Evolutionary conservation across 768 basidiomycete species (phyloP).

Genomic region (Tricholomella constricta): DNA sequence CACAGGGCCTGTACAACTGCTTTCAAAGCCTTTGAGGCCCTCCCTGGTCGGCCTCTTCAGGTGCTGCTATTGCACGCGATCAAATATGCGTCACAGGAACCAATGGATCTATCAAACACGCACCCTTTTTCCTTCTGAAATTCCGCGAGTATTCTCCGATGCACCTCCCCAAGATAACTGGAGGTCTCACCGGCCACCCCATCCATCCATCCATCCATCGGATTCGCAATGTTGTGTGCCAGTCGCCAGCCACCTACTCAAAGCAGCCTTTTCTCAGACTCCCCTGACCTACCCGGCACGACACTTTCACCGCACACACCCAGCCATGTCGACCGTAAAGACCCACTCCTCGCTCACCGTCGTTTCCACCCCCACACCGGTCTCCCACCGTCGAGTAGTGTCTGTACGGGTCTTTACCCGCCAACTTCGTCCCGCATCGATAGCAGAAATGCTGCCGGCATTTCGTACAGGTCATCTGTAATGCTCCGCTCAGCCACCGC

Average conservation of each 20-base stretch:
- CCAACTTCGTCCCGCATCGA: slow-evolving; percentile 63
- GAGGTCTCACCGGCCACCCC: not conserved
- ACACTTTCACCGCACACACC: slow-evolving; percentile 13
- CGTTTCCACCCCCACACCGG: slow-evolving; percentile 48
- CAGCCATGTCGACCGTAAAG: slow-evolving; percentile 34
- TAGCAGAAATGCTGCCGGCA: slow-evolving; percentile 84
- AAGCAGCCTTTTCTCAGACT: slow-evolving; percentile 2
- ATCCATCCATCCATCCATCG: too few species aligned
- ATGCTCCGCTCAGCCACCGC: slow-evolving; percentile 8
- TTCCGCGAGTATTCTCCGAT: not conserved
- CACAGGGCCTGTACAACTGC: not conserved
- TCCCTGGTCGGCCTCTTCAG: too few species aligned
- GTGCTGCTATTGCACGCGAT: not conserved
- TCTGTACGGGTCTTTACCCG: slow-evolving; percentile 54
- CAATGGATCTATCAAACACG: slow-evolving; percentile 12
- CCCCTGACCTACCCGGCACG: not conserved
- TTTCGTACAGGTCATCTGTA: slow-evolving; percentile 76
- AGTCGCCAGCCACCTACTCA: too few species aligned
- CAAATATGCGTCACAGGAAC: slow-evolving; percentile 40
- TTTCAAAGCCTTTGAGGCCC: not conserved
- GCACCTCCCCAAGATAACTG: not conserved
- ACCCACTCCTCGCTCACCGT: slow-evolving; percentile 41
- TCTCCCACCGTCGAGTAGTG: slow-evolving; percentile 63
- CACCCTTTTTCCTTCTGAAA: not conserved
- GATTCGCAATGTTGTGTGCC: too few species aligned